Percentiles rank a stretch among this genome's conserved stretches.
Conservation (phyloP, 257 asterid species). For the Striga asiatica region DNA sequence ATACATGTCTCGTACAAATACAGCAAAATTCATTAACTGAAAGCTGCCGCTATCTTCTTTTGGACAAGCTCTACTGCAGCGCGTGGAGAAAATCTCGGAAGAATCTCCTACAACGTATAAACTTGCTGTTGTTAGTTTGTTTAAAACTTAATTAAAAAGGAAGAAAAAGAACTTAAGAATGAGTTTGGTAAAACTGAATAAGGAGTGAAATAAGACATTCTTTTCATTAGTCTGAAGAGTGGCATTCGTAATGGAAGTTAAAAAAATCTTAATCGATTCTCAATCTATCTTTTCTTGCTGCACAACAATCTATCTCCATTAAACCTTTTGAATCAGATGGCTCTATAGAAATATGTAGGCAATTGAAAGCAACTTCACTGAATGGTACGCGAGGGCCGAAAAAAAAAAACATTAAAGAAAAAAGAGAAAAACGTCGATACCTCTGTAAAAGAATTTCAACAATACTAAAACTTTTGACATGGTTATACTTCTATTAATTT, state of each 20-base stretch:
- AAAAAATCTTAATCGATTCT: not conserved
- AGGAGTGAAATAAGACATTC: not conserved
- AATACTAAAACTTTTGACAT: not conserved
- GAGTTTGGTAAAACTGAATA: not conserved
- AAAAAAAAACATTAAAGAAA: too few relatives aligned
- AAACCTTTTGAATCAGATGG: not conserved
- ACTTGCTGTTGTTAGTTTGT: not conserved
- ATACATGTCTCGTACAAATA: not conserved
- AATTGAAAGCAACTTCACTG: not conserved
- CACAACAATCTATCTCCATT: not conserved
- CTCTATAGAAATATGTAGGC: not conserved
- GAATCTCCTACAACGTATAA: constrained; percentile 41
- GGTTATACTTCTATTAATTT: not conserved
- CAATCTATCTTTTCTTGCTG: not conserved
- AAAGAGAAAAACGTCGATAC: too few relatives aligned
- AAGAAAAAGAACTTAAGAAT: too few relatives aligned
- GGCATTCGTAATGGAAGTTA: too few relatives aligned
- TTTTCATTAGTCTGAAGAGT: too few relatives aligned
- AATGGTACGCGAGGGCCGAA: not conserved
- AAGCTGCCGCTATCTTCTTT: constrained; percentile 68
- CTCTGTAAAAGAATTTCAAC: not conserved
- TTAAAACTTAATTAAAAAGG: too few relatives aligned
- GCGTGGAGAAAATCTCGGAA: constrained; percentile 90
- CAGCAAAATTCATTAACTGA: constrained; percentile 18
- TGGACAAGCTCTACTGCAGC: constrained; percentile 67